Percentiles rank a stretch among this genome's conserved stretches.
Conservation (phyloP, 495 filamentous ascomycete species). For the Aspergillus homomorphus region DNA sequence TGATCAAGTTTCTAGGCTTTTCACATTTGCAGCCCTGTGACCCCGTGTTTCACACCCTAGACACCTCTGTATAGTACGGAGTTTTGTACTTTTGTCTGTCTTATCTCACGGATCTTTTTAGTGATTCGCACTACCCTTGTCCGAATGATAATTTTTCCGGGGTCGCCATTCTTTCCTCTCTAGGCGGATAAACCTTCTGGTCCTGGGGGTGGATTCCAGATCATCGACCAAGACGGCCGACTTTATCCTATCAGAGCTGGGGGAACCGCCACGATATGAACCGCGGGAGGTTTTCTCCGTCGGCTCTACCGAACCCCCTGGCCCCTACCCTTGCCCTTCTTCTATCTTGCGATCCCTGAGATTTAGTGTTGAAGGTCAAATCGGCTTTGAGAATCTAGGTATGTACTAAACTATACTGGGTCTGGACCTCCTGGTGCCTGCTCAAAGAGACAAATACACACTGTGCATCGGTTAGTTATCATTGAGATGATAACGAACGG, state of each 20-base stretch:
- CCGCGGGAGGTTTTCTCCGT: constrained; percentile 12
- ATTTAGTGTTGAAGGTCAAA: constrained; percentile 14
- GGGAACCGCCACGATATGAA: constrained; percentile 19
- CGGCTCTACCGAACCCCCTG: constrained; percentile 3
- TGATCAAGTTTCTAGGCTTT: background rate
- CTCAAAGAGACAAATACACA: background rate
- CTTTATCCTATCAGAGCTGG: constrained; percentile 23
- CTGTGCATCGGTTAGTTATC: background rate
- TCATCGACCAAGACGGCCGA: constrained; percentile 14
- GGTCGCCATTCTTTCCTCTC: constrained; percentile 9
- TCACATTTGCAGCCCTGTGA: background rate
- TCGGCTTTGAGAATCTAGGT: background rate
- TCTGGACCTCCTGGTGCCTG: background rate
- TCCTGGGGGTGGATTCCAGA: constrained; percentile 6
- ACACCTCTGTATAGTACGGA: background rate
- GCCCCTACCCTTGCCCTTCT: background rate
- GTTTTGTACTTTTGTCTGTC: constrained; percentile 11
- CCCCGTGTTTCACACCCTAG: background rate
- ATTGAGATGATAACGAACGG: no score
- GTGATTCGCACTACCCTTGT: constrained; percentile 2
- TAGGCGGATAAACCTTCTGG: constrained; percentile 4
- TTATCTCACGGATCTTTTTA: constrained; percentile 16
- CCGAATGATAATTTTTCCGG: background rate
- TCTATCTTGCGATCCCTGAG: background rate
- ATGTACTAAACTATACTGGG: background rate